Evolutionary conservation across 352 stramenopile genomes (phyloP).

Genomic region (Globisporangium recalcitrans): DNA sequence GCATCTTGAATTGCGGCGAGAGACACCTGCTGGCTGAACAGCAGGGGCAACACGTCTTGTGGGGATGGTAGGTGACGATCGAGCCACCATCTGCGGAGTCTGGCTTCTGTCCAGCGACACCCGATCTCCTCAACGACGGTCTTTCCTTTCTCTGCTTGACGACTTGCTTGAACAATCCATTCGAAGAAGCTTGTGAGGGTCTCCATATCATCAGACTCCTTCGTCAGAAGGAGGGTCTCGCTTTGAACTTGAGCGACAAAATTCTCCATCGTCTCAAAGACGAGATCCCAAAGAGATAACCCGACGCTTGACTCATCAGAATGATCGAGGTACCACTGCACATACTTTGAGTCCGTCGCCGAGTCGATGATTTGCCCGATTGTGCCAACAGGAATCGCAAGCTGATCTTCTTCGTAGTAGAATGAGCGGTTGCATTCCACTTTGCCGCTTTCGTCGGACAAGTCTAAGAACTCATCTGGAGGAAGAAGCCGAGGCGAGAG

Average conservation of each 20-base stretch:
- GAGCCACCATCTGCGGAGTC: conserved; percentile 55
- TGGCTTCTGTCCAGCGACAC: conserved; percentile 45
- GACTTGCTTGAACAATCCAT: conserved; percentile 43
- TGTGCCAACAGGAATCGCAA: conserved; percentile 41
- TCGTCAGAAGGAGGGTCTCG: conserved; percentile 11
- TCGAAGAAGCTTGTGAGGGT: conserved; percentile 53
- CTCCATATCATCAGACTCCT: conserved; percentile 30
- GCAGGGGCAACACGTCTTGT: conserved; percentile 30
- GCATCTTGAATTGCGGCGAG: conserved; percentile 40
- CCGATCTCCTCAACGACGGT: conserved; percentile 27
- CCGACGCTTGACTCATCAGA: neutral
- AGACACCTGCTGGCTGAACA: conserved; percentile 40
- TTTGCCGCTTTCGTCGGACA: conserved; percentile 13
- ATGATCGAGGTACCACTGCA: conserved; percentile 41
- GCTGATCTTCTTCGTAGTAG: conserved; percentile 42
- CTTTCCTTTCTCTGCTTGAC: conserved; percentile 22
- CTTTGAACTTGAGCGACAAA: conserved; percentile 40
- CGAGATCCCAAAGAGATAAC: conserved; percentile 40
- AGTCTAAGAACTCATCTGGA: conserved; percentile 44
- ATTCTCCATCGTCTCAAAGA: conserved; percentile 33
- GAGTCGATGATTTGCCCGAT: conserved; percentile 23
- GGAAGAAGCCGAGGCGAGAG: conserved; percentile 22
- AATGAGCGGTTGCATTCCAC: conserved; percentile 49
- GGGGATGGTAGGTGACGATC: conserved; percentile 30
- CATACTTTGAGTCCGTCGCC: conserved; percentile 22